Base-by-base conservation (phyloP, 305 asterid species). In the Striga hermonthica region DNA sequence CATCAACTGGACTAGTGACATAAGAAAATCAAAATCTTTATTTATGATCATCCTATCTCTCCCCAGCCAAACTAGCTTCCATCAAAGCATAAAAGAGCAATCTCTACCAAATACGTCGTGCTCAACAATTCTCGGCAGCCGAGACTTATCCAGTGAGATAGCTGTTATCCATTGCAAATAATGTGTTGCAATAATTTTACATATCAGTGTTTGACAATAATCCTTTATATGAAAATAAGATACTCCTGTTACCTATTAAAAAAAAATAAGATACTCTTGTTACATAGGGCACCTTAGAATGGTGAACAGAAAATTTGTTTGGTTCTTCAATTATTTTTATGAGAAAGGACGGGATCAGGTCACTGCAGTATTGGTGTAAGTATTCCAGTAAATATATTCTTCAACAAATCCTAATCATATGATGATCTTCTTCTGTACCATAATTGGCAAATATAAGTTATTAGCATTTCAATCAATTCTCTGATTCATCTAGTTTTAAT, bases 401-500 rank as follows among this genome's bases (percentile, higher is more conserved):
- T n/a, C 13, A 22, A 44, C 22, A 61, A 41, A 11, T 35, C 39
- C 57, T 64, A 10, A 31, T 35, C 63, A 40, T 35, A 62, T 39
- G 64, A 60, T 35, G 60, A 28, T 48, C 15, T 34, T 49, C 52
- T 40, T 56, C 15, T 58, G 60, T 63, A 14, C 67, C 15, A 52
- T 41, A 22, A 54, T 43, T 63, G 54, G 40, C 45, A 52, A 47
- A 65, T 56, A 28, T 57, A 48, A 65, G 12, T 47, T 59, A 62
- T 49, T 16, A 22, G 56, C 55, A 57, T 37, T 48, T 28, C 39
- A 31, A 6, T 44, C 40, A 56, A 57, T 49, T 41, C 64, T 50
- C 71, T 75, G 14, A 66, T 65, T 52, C 38, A 40, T 34, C 69
- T 31, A 48, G 65, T n/a, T 31, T 57, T 52, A 37, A 0, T 22